A percentile compares a stretch with the other conserved stretches of the same genome.
Conservation (phyloP, 148 eudicot species). For the Talinum fruticosum region DNA sequence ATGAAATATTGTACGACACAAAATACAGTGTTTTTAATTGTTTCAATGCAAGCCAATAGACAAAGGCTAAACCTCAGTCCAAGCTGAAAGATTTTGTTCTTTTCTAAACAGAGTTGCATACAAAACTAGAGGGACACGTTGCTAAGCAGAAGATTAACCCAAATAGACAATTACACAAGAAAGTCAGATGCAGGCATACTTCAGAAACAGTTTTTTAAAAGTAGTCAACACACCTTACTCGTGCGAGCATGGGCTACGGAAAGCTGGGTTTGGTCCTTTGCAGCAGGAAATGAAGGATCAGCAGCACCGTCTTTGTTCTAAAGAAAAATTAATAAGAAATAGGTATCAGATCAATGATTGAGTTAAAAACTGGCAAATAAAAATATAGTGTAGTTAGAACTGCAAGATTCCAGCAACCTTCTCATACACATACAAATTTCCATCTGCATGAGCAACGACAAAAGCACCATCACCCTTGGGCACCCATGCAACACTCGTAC, state of each 20-base stretch:
- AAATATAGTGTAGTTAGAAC: not conserved
- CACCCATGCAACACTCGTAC: constrained; percentile 85
- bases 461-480: constrained; percentile 83
- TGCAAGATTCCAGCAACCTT: constrained; percentile 50
- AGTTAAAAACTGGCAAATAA: not conserved
- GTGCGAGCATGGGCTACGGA: constrained; percentile 78
- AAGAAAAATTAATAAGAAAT: constrained; percentile 14
- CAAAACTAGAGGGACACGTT: not conserved
- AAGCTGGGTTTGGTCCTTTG: constrained; percentile 81
- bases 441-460: constrained; percentile 81
- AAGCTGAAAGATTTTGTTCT: not conserved
- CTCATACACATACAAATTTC: constrained; percentile 82
- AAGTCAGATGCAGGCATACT: not conserved
- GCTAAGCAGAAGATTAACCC: constrained; percentile 2
- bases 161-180: too few species aligned
- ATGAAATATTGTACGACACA: not conserved
- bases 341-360: constrained; percentile 13
- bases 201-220: not conserved
- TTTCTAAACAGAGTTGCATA: not conserved
- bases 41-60: not conserved
- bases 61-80: not conserved
- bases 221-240: constrained; percentile 51
- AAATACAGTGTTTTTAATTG: not conserved
- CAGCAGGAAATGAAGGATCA: constrained; percentile 71
- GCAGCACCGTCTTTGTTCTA: constrained; percentile 80